Base-by-base conservation (phyloP, 345 rosid species). In the Salix viminalis region DNA sequence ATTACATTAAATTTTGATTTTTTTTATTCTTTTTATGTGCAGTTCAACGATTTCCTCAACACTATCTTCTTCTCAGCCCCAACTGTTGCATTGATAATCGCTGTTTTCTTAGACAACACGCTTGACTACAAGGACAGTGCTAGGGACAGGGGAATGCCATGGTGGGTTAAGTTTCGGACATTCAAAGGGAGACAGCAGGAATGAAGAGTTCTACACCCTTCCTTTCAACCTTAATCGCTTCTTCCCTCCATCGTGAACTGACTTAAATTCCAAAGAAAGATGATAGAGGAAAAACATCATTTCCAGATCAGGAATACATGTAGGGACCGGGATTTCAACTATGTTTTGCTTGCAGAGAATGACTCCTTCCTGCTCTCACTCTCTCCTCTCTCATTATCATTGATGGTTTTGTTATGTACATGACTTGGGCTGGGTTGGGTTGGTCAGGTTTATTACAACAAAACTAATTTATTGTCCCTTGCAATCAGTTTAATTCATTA, bases 21-120 rank as follows among this genome's bases (percentile, higher is more conserved):
- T 34, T 30, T 34, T 73, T 1, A 48, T 73, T 36, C 16, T 74
- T 74, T 74, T 65, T 18, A 3, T 58, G 12, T 76, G 81, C 92
- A 91, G 99, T 96, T 94, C 88, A 92, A 96, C 85, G 98, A 96
- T 85, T 96, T 91, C 88, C 86, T 96, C 79, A 96, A 96, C 66
- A 92, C 98, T 39, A 90, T 94, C 87, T 96, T 96, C 92, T 86
- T 83, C 78, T 93, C 99, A 39, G 85, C 98, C 15, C 95, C 98
- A 6, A 92, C 97, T 32, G 98, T 94, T 1, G 94, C 99, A 2
- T 32, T 96, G 77, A 85, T 96, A 7, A 83, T 94, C 2, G 87
- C 90, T 19, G 93, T 96, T 56, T 90, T 96, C 87, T 80, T 96
- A 37, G 99, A 96, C 89, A 93, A 93, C 72, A 96, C 98, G 7